phyloP scores from a whole-genome alignment of 2,329 filamentous ascomycete genomes.

The Chrysoporthe cubensis region DNA sequence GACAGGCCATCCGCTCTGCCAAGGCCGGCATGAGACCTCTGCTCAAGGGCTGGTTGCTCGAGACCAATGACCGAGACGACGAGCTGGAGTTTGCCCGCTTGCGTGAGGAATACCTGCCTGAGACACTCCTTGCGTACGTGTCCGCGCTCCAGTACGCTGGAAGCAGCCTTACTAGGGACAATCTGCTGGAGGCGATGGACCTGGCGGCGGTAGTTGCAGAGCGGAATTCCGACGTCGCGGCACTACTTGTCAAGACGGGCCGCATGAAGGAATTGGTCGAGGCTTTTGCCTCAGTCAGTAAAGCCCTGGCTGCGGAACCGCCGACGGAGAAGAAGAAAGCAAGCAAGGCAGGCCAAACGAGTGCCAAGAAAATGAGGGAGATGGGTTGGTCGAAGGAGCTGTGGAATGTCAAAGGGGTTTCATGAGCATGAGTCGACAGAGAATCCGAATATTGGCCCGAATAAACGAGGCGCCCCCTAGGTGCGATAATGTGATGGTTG shows the following conservation, averaged over 20 bases:
- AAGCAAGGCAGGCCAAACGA: constrained; percentile 42
- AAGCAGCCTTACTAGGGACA: constrained; percentile 72
- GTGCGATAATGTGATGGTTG: neutral
- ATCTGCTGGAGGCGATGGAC: constrained; percentile 84
- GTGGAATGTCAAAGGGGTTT: constrained; percentile 58
- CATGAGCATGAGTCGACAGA: constrained; percentile 2
- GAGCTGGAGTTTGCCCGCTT: constrained; percentile 70
- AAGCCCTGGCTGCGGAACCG: constrained; percentile 65
- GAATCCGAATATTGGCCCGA: neutral
- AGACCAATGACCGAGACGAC: constrained; percentile 56
- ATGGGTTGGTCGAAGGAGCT: constrained; percentile 66
- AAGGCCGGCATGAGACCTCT: constrained; percentile 63
- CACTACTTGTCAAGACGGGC: constrained; percentile 64
- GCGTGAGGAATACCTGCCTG: constrained; percentile 80
- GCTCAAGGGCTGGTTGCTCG: constrained; percentile 67
- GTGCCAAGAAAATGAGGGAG: constrained; percentile 63
- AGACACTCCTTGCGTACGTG: constrained; percentile 83
- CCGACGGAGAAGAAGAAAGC: constrained; percentile 54
- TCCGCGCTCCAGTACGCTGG: constrained; percentile 80
- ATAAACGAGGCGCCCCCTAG: neutral
- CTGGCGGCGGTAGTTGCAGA: constrained; percentile 76
- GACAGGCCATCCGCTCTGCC: constrained; percentile 55
- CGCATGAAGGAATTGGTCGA: constrained; percentile 78
- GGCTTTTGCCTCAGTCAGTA: constrained; percentile 76
- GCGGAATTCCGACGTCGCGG: constrained; percentile 67